phyloP scores from a whole-genome alignment of 2,329 filamentous ascomycete species.

The Claviceps digitariae region DNA sequence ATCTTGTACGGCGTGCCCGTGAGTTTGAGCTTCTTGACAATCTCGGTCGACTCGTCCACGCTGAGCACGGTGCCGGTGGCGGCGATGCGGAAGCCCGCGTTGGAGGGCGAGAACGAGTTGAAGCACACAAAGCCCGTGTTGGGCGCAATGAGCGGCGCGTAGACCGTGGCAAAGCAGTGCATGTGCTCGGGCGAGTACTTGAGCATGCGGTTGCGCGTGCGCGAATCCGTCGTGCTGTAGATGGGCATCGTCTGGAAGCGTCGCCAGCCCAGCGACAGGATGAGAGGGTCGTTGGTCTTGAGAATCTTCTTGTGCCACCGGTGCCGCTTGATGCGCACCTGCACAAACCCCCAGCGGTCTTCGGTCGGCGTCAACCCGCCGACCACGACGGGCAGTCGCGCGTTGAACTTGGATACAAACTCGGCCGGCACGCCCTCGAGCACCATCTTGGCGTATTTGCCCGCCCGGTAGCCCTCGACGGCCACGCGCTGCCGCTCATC shows the following conservation, averaged over 20 bases:
- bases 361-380: slow-evolving; percentile 90
- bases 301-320: slow-evolving; percentile 99
- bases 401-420: slow-evolving; percentile 71
- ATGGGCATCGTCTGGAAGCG: slow-evolving; percentile 86
- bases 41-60: slow-evolving; percentile 91
- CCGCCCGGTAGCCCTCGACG: slow-evolving; percentile 83
- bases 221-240: slow-evolving; percentile 89
- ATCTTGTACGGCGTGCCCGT: slow-evolving; percentile 92
- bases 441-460: slow-evolving; percentile 84
- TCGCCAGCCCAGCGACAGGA: slow-evolving; percentile 93
- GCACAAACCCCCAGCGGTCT: slow-evolving; percentile 88
- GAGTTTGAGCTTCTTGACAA: slow-evolving; percentile 98
- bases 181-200: slow-evolving; percentile 99
- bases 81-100: slow-evolving; percentile 83
- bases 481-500: slow-evolving; percentile 71
- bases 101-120: slow-evolving; percentile 73
- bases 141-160: slow-evolving; percentile 85
- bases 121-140: slow-evolving; percentile 94
- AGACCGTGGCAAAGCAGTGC: slow-evolving; percentile 96
- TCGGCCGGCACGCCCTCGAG: slow-evolving; percentile 83
- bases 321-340: slow-evolving; percentile 92
- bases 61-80: slow-evolving; percentile 88
- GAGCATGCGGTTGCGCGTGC: slow-evolving; percentile 90
- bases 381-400: slow-evolving; percentile 71
- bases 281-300: slow-evolving; percentile 94